Evolutionary conservation across 2,329 filamentous ascomycete genomes (phyloP), one percentile per base, ranked within the genome.

Genomic region (Ophiobolus disseminans): DNA sequence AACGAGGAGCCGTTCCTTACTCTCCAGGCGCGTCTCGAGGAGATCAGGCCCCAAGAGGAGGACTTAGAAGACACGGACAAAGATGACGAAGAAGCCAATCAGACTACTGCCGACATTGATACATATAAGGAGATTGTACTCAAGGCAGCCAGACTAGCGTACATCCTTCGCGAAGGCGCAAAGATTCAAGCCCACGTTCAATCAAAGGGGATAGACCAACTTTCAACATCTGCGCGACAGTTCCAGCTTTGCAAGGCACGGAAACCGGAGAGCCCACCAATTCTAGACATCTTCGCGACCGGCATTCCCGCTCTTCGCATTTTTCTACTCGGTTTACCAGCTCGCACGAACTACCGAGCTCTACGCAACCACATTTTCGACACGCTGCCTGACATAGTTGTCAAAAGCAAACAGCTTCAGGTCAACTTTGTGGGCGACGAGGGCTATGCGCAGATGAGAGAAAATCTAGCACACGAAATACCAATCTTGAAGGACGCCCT

Each of bases 331-430:
- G 31, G 14, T 4, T 14, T 57, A 9, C 44, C 50, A 5, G 44
- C 48, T 7, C 19, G 44, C 13, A 40, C 38, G 5, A 57, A 57
- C 23, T 44, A 45, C 16, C 22, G 16, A n/a, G n/a, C n/a, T n/a
- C n/a, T n/a, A n/a, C n/a, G n/a, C 5, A 25, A 50, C 3, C 56
- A 57, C 16, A 39, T 55, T n/a, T 43, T 40, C 11, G 32, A 43
- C 9, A 37, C 21, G 2, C 28, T 59, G 2, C 50, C 46, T n/a
- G 31, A 35, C 11, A 20, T 57, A 8, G 30, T 23, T 0, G 19
- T 7, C 0, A 16, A 42, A 19, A 43, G 44, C 11, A 17, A 35
- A 16, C 25, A 38, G 11, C 39, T 50, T 6, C 21, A 49, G 2
- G 41, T 47, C 16, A 49, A 47, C 4, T 36, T 50, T 14, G 20